Evolutionary conservation across 1,284 basidiomycete species (phyloP).

Genomic region (Hymenochaete sp.): DNA sequence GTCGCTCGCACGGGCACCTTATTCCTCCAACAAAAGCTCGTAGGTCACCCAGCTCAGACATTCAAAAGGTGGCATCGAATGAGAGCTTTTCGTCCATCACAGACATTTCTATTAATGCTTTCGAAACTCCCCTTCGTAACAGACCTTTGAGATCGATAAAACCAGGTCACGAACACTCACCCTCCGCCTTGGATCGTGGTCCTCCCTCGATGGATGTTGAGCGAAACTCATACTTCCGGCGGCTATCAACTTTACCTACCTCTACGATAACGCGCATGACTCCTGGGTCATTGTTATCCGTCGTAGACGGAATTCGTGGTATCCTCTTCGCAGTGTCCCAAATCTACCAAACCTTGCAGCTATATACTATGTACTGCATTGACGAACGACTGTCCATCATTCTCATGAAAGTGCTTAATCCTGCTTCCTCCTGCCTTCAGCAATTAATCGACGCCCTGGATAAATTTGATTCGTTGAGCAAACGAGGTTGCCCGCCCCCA

Average conservation of each 20-base stretch:
- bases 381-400: constrained; percentile 82
- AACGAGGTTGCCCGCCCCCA: constrained; percentile 61
- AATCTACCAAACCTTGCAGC: constrained; percentile 82
- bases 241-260: constrained; percentile 69
- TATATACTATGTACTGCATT: constrained; percentile 81
- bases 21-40: not conserved
- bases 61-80: constrained; percentile 7
- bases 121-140: constrained; percentile 39
- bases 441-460: constrained; percentile 86
- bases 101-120: constrained; percentile 33
- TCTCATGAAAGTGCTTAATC: constrained; percentile 76
- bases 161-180: constrained; percentile 35
- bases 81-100: constrained; percentile 6
- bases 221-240: constrained; percentile 89
- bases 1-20: not conserved
- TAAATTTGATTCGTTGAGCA: constrained; percentile 81
- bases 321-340: constrained; percentile 91
- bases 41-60: not conserved
- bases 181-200: constrained; percentile 32
- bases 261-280: constrained; percentile 63
- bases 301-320: constrained; percentile 85
- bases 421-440: constrained; percentile 76
- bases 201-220: constrained; percentile 65
- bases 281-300: constrained; percentile 61
- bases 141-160: constrained; percentile 33